Evolutionary conservation across 2,329 filamentous ascomycete genomes (phyloP), one percentile per base, ranked within the genome.

Genomic region (Elsinoe fawcettii): DNA sequence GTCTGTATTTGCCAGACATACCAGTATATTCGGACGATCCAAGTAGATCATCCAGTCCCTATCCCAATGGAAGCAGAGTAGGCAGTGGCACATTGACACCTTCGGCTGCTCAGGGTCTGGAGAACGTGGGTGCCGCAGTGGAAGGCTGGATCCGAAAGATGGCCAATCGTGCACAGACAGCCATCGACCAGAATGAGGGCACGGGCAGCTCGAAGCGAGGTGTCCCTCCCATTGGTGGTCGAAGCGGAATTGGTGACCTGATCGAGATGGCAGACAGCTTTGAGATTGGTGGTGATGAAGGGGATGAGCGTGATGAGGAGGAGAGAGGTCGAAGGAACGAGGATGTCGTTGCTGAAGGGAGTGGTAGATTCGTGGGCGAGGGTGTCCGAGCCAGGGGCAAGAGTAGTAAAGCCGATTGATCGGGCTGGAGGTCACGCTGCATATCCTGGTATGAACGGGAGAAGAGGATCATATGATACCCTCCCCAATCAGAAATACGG

Each of bases 101-200:
- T 18, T 65, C 36, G 59, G 61, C 39, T 37, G 60, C 41, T 49
- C 61, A 53, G 57, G 67, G 70, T 16, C 60, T 77, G 20, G 90
- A 96, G 65, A 88, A 91, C 61, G 85, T 95, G 8, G 90, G 91
- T 1, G 87, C 89, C 5, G 86, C 87, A 2, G 85, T 97, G 27
- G 93, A 97, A 72, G 87, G 85, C 1, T 99, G 93, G 90, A 77
- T 97, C 59, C 80, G 91, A 60, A 89, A 90, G 61, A 84, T 95
- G 36, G 89, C 90, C 59, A 76, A 80, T 5, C 85, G 85, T 66
- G 77, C 80, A 3, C 72, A 68, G 39, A 70, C 55, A 8, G 62
- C 60, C 8, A 59, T 63, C 55, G 59, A 62, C 30, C 55, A 58
- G 8, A 55, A 61, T 5, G 61, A 62, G 27, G 57, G 57, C 8